Conservation (phyloP, 176 grass and related monocot genomes). For the Bolboschoenus planiculmis region DNA sequence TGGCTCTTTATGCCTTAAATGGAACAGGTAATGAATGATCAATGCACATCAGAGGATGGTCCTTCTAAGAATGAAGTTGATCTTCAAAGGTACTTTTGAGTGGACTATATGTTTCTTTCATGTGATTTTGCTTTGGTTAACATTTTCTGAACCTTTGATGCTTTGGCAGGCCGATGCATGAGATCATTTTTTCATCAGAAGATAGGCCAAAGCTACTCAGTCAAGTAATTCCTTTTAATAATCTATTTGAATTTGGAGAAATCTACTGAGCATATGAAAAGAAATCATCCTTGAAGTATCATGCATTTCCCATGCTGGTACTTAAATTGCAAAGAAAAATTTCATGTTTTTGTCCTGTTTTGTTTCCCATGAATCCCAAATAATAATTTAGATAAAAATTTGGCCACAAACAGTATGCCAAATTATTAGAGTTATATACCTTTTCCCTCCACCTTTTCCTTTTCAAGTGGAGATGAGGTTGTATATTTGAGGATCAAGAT, state of each 20-base stretch:
- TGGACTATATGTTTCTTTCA: not conserved
- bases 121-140: not conserved
- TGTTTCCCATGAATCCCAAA: not conserved
- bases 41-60: not conserved
- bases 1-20: not conserved
- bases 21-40: conserved; percentile 6
- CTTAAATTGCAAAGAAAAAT: not conserved
- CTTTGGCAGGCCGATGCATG: conserved; percentile 6
- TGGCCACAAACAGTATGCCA: not conserved
- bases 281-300: not conserved
- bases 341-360: not conserved
- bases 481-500: not conserved
- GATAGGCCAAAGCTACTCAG: conserved; percentile 17
- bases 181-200: conserved; percentile 25
- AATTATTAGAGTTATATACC: not conserved
- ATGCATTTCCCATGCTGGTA: not conserved
- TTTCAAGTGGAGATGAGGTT: not conserved
- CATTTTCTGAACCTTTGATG: not conserved
- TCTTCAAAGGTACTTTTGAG: not conserved
- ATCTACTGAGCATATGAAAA: not conserved
- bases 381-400: not conserved
- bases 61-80: conserved; percentile 2
- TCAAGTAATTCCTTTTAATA: conserved; percentile 1
- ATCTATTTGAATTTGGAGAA: not conserved
- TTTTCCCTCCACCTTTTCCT: not conserved